Evolutionary conservation across 108 stramenopile species (phyloP).

Genomic region (Ochromonas danica): DNA sequence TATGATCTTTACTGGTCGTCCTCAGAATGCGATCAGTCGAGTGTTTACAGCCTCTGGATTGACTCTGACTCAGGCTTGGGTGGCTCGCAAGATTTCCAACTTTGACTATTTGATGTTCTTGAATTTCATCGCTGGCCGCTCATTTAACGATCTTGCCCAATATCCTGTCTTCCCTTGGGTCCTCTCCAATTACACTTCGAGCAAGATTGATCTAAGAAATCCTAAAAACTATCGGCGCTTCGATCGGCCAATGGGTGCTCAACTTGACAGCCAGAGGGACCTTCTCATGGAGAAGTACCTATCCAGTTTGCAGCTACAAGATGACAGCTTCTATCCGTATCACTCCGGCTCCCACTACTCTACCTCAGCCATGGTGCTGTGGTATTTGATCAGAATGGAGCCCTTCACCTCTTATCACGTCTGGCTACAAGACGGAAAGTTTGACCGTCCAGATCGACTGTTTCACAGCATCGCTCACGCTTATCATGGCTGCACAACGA

Average conservation of each 20-base stretch:
- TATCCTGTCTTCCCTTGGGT: conserved; percentile 59
- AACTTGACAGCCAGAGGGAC: conserved; percentile 15
- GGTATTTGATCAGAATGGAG: conserved; percentile 39
- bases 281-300: conserved; percentile 10
- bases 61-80: conserved; percentile 40
- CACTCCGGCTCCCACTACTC: conserved; percentile 40
- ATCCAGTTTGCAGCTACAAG: background rate
- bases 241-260: conserved; percentile 47
- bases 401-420: conserved; percentile 44
- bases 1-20: background rate
- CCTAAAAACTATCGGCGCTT: conserved; percentile 43
- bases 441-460: conserved; percentile 39
- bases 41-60: background rate
- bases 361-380: conserved; percentile 46
- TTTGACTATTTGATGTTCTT: conserved; percentile 50
- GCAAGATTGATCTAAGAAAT: conserved; percentile 27
- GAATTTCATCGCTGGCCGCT: conserved; percentile 46
- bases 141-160: conserved; percentile 53
- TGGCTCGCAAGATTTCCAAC: conserved; percentile 37
- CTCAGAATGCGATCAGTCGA: background rate
- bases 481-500: conserved; percentile 67
- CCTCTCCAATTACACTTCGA: conserved; percentile 34
- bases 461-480: conserved; percentile 54
- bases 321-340: conserved; percentile 24
- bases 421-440: conserved; percentile 22